phyloP scores from a whole-genome alignment of 176 grass and related monocot species.

The Oryza australiensis region DNA sequence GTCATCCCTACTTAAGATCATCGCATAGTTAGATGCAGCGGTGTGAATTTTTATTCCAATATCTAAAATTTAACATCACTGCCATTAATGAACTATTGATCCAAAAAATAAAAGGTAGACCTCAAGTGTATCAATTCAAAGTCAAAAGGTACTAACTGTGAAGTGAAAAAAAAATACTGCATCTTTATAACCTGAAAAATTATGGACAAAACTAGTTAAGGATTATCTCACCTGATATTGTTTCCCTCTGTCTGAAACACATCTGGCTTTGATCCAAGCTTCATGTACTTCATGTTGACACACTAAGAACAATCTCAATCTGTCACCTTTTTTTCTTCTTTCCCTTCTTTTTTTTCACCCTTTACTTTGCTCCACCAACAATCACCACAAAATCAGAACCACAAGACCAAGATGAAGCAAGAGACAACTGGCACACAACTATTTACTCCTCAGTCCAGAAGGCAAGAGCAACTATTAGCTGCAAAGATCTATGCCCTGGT shows the following conservation, averaged over 20 bases:
- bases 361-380: neutral
- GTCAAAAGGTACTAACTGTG: neutral
- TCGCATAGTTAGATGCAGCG: neutral
- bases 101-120: constrained; percentile 14
- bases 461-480: constrained; percentile 6
- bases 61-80: neutral
- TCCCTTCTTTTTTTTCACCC: neutral
- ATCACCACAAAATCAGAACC: constrained; percentile 21
- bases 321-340: neutral
- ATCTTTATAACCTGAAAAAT: constrained; percentile 21
- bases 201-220: neutral
- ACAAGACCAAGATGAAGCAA: constrained; percentile 19
- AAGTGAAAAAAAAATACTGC: constrained; percentile 1
- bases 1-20: constrained; percentile 12
- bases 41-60: neutral
- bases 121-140: constrained; percentile 10
- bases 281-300: constrained; percentile 97
- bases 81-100: constrained; percentile 8
- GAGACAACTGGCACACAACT: neutral
- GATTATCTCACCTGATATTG: constrained; percentile 64
- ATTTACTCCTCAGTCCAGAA: neutral
- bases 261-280: constrained; percentile 98
- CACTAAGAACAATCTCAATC: constrained; percentile 30
- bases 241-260: constrained; percentile 85
- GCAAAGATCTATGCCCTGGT: constrained; percentile 29